These are phyloP conservation scores for Metarhizium robertsii DNA, from an alignment of 2,329 filamentous ascomycete species.

Conservation along the genomic window DNA sequence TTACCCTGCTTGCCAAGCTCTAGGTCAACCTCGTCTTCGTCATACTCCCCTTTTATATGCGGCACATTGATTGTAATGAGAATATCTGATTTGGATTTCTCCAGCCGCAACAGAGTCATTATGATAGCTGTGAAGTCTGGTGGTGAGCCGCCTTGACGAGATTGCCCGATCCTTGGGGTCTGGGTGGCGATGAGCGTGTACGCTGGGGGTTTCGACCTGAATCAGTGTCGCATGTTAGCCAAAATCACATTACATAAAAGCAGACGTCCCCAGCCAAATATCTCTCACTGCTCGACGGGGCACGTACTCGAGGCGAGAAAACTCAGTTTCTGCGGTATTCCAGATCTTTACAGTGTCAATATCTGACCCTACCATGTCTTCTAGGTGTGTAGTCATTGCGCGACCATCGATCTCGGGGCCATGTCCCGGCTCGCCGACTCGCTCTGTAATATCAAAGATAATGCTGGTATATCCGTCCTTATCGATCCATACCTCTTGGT, in stretches of 20 bases:
- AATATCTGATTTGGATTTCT: slow-evolving; percentile 68
- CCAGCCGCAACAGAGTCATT: slow-evolving; percentile 67
- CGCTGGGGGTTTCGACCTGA: slow-evolving; percentile 40
- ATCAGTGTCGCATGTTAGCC: slow-evolving; percentile 20
- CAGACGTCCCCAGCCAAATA: neutral
- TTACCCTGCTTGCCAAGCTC: slow-evolving; percentile 56
- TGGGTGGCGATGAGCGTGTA: slow-evolving; percentile 64
- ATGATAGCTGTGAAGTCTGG: slow-evolving; percentile 66
- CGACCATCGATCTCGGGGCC: slow-evolving; percentile 56
- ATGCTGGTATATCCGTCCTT: slow-evolving; percentile 74
- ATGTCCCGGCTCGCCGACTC: slow-evolving; percentile 49
- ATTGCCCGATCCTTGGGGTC: slow-evolving; percentile 29
- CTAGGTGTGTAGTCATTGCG: slow-evolving; percentile 59
- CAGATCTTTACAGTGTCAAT: slow-evolving; percentile 56
- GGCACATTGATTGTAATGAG: slow-evolving; percentile 84
- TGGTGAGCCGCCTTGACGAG: slow-evolving; percentile 26
- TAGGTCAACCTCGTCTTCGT: slow-evolving; percentile 61
- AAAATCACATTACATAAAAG: neutral
- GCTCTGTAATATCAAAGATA: slow-evolving; percentile 85
- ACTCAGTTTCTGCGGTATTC: slow-evolving; percentile 52
- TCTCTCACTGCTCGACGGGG: neutral
- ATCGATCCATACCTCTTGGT: slow-evolving; percentile 90
- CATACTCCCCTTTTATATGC: slow-evolving; percentile 65
- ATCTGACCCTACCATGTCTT: slow-evolving; percentile 59
- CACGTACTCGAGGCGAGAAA: slow-evolving; percentile 44